Percentiles rank a stretch among this genome's conserved stretches.
Evolutionary conservation across 2,329 filamentous ascomycete species (phyloP).

Genomic region (Aspergillus puulaauensis): DNA sequence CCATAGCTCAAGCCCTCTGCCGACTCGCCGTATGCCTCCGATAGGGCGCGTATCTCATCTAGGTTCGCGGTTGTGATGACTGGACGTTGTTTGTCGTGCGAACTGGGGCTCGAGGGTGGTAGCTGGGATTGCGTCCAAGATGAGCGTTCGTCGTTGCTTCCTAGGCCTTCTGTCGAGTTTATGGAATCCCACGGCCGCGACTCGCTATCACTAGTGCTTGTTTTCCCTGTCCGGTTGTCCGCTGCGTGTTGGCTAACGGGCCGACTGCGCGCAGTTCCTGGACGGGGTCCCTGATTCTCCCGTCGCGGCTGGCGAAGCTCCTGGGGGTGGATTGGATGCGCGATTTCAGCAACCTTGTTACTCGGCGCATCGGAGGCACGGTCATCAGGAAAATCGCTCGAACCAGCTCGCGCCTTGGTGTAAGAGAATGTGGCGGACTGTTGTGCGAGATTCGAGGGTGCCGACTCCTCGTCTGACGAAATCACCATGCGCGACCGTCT

Average conservation of each 20-base stretch:
- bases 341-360: constrained; percentile 10
- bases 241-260: constrained; percentile 11
- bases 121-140: constrained; percentile 8
- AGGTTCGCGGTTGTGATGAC: constrained; percentile 6
- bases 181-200: constrained; percentile 13
- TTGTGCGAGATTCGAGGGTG: constrained; percentile 17
- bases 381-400: constrained; percentile 13
- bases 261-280: constrained; percentile 10
- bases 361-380: constrained; percentile 14
- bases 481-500: constrained; percentile 14
- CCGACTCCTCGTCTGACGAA: constrained; percentile 17
- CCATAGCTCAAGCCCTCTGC: constrained; percentile 15
- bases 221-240: constrained; percentile 12
- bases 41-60: constrained; percentile 10
- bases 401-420: constrained; percentile 16
- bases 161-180: constrained; percentile 9
- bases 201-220: constrained; percentile 10
- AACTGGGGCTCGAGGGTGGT: constrained; percentile 13
- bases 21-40: constrained; percentile 10
- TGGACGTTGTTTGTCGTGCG: constrained; percentile 9
- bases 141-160: constrained; percentile 1
- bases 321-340: constrained; percentile 7
- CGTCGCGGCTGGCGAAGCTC: constrained; percentile 8
- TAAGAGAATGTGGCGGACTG: constrained; percentile 18
- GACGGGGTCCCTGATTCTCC: constrained; percentile 4